phyloP scores from a whole-genome alignment of 73 alveolate species.

The Paramecium biaurelia region DNA sequence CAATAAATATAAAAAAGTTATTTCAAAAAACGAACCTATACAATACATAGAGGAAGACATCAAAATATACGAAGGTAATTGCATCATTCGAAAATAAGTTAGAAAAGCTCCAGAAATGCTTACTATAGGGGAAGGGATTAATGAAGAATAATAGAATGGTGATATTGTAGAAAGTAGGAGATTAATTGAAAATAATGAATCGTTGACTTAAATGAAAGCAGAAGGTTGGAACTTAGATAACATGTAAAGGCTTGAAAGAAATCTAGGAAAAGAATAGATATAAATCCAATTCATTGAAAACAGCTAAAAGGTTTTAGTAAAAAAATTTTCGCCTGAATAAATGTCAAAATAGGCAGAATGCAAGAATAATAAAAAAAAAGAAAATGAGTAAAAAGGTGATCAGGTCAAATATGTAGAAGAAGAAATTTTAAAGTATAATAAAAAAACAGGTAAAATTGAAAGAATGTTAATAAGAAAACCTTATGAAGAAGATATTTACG shows the following conservation, averaged over 20 bases:
- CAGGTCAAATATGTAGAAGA: not conserved
- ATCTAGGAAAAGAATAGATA: not conserved
- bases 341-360: not conserved
- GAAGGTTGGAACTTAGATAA: not conserved
- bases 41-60: not conserved
- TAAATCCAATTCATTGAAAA: not conserved
- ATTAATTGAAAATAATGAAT: not conserved
- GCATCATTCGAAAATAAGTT: not conserved
- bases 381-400: not conserved
- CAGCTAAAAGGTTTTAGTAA: not conserved
- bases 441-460: not conserved
- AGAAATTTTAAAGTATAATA: not conserved
- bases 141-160: not conserved
- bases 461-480: not conserved
- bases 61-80: not conserved
- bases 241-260: not conserved
- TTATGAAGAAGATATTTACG: not conserved
- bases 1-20: not conserved
- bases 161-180: not conserved
- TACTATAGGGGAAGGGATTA: not conserved
- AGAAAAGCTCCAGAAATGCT: not conserved
- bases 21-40: not conserved
- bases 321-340: not conserved
- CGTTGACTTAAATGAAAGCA: not conserved
- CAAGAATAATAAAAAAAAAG: not conserved